A percentile compares a stretch with the other conserved stretches of the same genome.
Conservation (phyloP, 129 eudicot genomes). For the Saposhnikovia divaricata region DNA sequence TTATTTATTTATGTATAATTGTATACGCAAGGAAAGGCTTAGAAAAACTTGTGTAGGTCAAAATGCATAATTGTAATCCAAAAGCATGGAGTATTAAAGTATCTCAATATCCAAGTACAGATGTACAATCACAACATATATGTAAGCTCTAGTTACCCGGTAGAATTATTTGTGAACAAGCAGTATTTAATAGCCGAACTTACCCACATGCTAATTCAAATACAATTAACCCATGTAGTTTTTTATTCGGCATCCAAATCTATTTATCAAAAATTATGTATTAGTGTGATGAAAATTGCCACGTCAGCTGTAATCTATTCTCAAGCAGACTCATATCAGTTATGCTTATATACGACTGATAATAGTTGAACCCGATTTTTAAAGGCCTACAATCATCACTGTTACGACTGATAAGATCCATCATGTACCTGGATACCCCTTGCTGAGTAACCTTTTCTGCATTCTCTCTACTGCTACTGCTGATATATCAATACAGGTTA, state of each 20-base stretch:
- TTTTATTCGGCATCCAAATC: neutral
- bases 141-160: neutral
- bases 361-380: neutral
- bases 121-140: neutral
- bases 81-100: neutral
- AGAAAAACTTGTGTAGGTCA: neutral
- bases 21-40: neutral
- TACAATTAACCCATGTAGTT: no score
- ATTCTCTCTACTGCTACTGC: conserved; percentile 75
- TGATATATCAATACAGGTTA: conserved; percentile 82
- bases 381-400: neutral
- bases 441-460: conserved; percentile 48
- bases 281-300: neutral
- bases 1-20: neutral
- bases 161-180: neutral
- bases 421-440: conserved; percentile 56
- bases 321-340: neutral
- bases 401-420: neutral
- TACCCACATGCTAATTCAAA: neutral
- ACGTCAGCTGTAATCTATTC: neutral
- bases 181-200: neutral
- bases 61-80: neutral
- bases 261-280: neutral
- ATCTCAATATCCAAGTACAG: neutral
- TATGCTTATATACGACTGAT: neutral